These are phyloP conservation scores for Melanomma pulvis-pyrius DNA, from an alignment of 495 filamentous ascomycete genomes.

Conservation along the genomic window DNA sequence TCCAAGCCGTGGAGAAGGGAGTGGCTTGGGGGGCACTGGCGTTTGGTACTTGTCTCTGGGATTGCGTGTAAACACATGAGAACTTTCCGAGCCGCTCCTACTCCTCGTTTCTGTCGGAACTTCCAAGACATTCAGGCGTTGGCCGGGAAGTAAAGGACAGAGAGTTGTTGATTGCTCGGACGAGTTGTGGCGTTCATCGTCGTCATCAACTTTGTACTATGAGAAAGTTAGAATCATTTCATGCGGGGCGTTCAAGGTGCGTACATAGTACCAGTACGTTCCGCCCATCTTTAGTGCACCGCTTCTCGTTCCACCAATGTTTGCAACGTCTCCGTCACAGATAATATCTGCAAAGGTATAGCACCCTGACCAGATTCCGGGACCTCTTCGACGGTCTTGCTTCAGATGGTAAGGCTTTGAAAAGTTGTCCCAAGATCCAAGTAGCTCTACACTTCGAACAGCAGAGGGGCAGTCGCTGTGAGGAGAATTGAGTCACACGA, in stretches of 20 bases:
- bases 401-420: slow-evolving; percentile 74
- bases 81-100: slow-evolving; percentile 50
- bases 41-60: slow-evolving; percentile 74
- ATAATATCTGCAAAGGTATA: slow-evolving; percentile 81
- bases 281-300: slow-evolving; percentile 88
- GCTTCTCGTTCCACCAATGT: slow-evolving; percentile 59
- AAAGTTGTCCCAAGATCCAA: slow-evolving; percentile 96
- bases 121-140: slow-evolving; percentile 78
- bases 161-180: slow-evolving; percentile 68
- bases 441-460: slow-evolving; percentile 71
- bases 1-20: slow-evolving; percentile 42
- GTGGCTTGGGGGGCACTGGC: slow-evolving; percentile 62
- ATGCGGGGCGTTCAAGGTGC: slow-evolving; percentile 39
- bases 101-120: slow-evolving; percentile 65
- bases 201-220: slow-evolving; percentile 78
- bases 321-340: slow-evolving; percentile 69
- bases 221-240: slow-evolving; percentile 30
- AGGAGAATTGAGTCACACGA: not conserved
- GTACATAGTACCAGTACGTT: slow-evolving; percentile 93
- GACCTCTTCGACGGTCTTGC: slow-evolving; percentile 68
- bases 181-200: slow-evolving; percentile 72
- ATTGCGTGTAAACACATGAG: slow-evolving; percentile 70
- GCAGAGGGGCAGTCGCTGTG: slow-evolving; percentile 66
- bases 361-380: slow-evolving; percentile 80
- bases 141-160: slow-evolving; percentile 87